Conservation (phyloP, 495 filamentous ascomycete genomes). For the Penicillium dipodomyicola region DNA sequence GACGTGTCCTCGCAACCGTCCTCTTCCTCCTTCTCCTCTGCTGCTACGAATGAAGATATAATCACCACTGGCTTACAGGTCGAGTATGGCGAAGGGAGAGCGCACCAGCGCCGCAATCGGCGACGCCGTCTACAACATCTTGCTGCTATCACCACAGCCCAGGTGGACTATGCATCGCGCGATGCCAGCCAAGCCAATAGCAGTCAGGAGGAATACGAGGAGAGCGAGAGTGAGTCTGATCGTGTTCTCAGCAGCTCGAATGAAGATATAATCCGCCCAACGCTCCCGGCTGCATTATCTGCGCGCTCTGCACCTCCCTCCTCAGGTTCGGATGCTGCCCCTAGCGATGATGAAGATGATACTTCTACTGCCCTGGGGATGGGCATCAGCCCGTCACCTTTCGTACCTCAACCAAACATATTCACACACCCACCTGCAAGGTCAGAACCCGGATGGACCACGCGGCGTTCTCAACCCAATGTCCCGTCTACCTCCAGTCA, state of each 20-base stretch:
- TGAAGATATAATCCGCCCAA: conserved; percentile 58
- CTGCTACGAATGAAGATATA: conserved; percentile 73
- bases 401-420: conserved; percentile 84
- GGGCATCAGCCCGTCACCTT: conserved; percentile 55
- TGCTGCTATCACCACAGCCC: conserved; percentile 43
- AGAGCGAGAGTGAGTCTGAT: conserved; percentile 83
- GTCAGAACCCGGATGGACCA: conserved; percentile 49
- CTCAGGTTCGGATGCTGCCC: conserved; percentile 45
- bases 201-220: conserved; percentile 88
- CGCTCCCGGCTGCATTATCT: conserved; percentile 22
- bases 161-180: conserved; percentile 47
- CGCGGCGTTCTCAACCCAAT: conserved; percentile 41
- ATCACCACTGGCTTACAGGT: conserved; percentile 82
- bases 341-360: conserved; percentile 70
- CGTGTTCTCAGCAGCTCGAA: conserved; percentile 80
- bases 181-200: conserved; percentile 50
- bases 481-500: conserved; percentile 36
- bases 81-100: conserved; percentile 46
- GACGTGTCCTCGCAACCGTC: conserved; percentile 92
- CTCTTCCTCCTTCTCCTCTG: conserved; percentile 83
- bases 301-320: conserved; percentile 27
- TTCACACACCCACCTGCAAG: conserved; percentile 80
- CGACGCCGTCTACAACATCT: conserved; percentile 54
- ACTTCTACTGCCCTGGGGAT: conserved; percentile 77
- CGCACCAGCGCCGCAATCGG: conserved; percentile 47